Evolutionary conservation across 169 alveolate genomes (phyloP).

Genomic region (Eimeria acervulina): DNA sequence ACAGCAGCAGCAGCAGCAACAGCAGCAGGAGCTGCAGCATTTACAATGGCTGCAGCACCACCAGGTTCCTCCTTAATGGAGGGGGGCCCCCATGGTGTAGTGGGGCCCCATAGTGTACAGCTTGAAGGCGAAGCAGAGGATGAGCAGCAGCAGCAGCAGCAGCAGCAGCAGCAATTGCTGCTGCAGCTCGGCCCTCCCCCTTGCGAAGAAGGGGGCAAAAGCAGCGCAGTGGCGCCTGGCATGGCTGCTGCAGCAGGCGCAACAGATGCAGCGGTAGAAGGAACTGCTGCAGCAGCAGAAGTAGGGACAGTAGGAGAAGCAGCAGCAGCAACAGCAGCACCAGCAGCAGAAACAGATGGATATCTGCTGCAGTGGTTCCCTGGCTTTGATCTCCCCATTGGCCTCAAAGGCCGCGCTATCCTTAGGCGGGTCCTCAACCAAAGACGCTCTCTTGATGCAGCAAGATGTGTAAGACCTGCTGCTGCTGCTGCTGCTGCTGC

Average conservation of each 20-base stretch:
- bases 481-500: neutral
- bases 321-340: slow-evolving; percentile 47
- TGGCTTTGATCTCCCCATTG: slow-evolving; percentile 78
- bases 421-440: slow-evolving; percentile 67
- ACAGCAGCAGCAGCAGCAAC: slow-evolving; percentile 8
- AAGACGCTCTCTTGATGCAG: slow-evolving; percentile 60
- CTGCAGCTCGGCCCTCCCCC: neutral
- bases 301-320: slow-evolving; percentile 6
- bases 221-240: neutral
- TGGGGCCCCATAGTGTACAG: neutral
- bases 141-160: neutral
- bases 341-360: neutral
- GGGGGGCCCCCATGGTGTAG: neutral
- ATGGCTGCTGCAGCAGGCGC: slow-evolving; percentile 18
- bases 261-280: slow-evolving; percentile 22
- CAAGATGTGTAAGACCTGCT: slow-evolving; percentile 68
- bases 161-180: slow-evolving; percentile 3
- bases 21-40: neutral
- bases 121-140: neutral
- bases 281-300: neutral
- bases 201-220: neutral
- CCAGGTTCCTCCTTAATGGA: neutral
- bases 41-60: slow-evolving; percentile 42
- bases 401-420: slow-evolving; percentile 73
- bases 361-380: slow-evolving; percentile 75